phyloP scores from a whole-genome alignment of 768 basidiomycete species.

The Suillus placidus region DNA sequence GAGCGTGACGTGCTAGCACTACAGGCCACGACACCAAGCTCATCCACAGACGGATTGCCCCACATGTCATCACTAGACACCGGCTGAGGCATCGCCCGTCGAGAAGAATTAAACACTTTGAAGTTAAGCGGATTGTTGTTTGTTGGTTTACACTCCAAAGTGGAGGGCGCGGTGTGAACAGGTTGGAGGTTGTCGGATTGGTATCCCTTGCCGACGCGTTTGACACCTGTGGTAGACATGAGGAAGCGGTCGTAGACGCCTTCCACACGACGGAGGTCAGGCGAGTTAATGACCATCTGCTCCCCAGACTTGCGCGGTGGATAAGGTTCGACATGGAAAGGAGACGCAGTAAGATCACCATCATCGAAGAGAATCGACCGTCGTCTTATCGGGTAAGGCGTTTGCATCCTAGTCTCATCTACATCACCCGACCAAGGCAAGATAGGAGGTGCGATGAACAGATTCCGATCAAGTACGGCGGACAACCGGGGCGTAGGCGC shows the following conservation, averaged over 20 bases:
- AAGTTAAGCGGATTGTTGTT: conserved; percentile 26
- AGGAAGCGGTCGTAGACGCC: conserved; percentile 82
- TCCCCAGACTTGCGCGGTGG: conserved; percentile 48
- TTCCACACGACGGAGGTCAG: conserved; percentile 63
- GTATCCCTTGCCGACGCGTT: conserved; percentile 78
- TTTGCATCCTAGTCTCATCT: conserved; percentile 23
- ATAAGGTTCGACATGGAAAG: conserved; percentile 66
- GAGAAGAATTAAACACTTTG: conserved; percentile 35
- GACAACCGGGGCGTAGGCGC: conserved; percentile 59
- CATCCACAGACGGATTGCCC: conserved; percentile 58
- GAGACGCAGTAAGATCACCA: conserved; percentile 58
- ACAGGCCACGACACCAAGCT: conserved; percentile 58
- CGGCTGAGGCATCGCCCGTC: conserved; percentile 68
- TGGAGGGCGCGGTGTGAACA: conserved; percentile 34
- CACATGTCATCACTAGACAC: conserved; percentile 66
- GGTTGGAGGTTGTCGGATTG: conserved; percentile 67
- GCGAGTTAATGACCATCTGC: conserved; percentile 49
- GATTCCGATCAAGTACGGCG: conserved; percentile 64
- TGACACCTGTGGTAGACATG: conserved; percentile 81
- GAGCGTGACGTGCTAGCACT: conserved; percentile 32
- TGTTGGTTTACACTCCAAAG: conserved; percentile 23
- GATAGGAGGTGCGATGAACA: conserved; percentile 63
- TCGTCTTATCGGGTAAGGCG: conserved; percentile 19
- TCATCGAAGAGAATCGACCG: conserved; percentile 38
- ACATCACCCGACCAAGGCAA: conserved; percentile 41